phyloP scores from a whole-genome alignment of 2,329 filamentous ascomycete genomes.

The Mycosphaerella sp. region DNA sequence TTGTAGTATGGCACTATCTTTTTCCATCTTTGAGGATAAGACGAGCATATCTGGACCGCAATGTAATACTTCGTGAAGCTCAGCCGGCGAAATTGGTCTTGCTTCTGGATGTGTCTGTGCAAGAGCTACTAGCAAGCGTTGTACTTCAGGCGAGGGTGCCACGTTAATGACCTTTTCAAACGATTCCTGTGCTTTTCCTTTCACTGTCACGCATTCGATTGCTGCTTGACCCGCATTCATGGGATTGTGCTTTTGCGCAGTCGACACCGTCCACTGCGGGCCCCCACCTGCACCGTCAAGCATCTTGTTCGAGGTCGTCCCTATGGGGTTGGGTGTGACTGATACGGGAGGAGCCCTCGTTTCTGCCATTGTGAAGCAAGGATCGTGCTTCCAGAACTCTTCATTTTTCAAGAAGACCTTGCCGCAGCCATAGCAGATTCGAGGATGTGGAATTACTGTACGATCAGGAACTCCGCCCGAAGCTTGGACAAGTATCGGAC shows the following conservation, averaged over 20 bases:
- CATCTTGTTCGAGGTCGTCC: not conserved
- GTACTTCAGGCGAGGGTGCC: not conserved
- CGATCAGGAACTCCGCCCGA: not conserved
- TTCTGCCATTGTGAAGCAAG: slow-evolving; percentile 1
- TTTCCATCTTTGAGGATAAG: not conserved
- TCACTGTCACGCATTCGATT: not conserved
- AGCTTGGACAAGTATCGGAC: not conserved
- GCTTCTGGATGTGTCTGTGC: not conserved
- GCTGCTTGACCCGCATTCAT: not conserved
- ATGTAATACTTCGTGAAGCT: not conserved
- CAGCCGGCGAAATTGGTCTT: slow-evolving; percentile 4
- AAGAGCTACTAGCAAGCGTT: not conserved
- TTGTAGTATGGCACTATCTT: not conserved
- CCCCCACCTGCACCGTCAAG: not conserved
- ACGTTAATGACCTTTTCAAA: not conserved
- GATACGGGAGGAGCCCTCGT: not conserved
- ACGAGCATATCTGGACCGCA: not conserved
- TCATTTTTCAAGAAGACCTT: not conserved
- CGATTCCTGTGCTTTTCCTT: no score
- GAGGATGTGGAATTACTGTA: not conserved
- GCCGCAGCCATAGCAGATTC: slow-evolving; percentile 5
- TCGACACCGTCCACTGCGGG: no score
- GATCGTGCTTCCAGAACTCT: slow-evolving; percentile 2
- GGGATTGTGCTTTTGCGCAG: not conserved
- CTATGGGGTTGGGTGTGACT: not conserved